These are phyloP conservation scores for Marvania coccoides DNA, from an alignment of 139 green algal species.

Conservation along the genomic window DNA sequence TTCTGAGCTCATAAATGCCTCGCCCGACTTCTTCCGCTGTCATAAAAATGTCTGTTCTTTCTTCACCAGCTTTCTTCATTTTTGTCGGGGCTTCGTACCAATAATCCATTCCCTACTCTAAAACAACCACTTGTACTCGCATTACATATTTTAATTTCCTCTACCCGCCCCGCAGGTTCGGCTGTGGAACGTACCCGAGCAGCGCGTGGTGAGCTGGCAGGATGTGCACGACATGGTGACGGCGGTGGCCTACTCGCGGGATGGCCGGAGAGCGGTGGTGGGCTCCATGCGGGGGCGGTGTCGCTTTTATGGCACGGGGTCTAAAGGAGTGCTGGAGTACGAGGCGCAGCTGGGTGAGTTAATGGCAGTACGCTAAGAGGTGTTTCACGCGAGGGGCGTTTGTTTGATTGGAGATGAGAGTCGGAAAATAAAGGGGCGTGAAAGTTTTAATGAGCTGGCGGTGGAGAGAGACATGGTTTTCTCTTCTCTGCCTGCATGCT, in stretches of 20 bases:
- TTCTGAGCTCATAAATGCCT: too few relatives aligned
- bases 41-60: too few relatives aligned
- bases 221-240: slow-evolving; percentile 91
- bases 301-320: slow-evolving; percentile 51
- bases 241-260: slow-evolving; percentile 52
- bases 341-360: slow-evolving; percentile 55
- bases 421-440: too few relatives aligned
- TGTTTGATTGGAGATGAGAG: too few relatives aligned
- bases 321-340: slow-evolving; percentile 59
- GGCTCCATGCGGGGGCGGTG: slow-evolving; percentile 64
- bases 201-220: slow-evolving; percentile 58
- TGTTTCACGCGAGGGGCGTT: neutral
- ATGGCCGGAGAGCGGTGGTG: slow-evolving; percentile 51
- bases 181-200: slow-evolving; percentile 80
- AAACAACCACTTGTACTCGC: too few relatives aligned
- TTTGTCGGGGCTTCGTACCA: too few relatives aligned
- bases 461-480: too few relatives aligned
- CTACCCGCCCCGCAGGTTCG: slow-evolving; percentile 52
- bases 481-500: neutral
- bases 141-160: neutral
- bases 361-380: too few relatives aligned
- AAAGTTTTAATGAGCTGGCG: too few relatives aligned
- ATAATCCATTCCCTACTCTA: too few relatives aligned
- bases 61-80: too few relatives aligned
- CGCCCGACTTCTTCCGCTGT: too few relatives aligned